Evolutionary conservation across 164 flowering plant species (phyloP).

Genomic region (Kalanchoe fedtschenkoi): DNA sequence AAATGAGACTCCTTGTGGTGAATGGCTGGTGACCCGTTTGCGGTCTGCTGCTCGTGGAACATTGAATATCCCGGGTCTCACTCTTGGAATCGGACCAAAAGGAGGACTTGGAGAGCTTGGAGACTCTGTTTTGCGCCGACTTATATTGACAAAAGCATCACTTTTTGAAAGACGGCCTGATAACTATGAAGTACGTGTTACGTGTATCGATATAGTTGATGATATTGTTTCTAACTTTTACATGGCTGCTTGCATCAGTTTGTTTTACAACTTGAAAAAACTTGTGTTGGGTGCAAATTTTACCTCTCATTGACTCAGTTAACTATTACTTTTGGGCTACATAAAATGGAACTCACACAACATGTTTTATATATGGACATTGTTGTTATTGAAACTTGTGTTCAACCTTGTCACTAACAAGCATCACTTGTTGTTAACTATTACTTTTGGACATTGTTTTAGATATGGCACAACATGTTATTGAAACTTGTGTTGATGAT

Average conservation of each 20-base stretch:
- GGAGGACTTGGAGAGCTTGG: conserved; percentile 97
- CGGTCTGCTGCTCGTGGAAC: conserved; percentile 96
- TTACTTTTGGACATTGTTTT: too few relatives aligned
- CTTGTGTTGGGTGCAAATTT: background rate
- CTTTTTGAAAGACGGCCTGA: conserved; percentile 94
- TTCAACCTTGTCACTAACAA: too few relatives aligned
- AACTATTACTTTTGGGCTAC: background rate
- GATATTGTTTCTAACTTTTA: background rate
- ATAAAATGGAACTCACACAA: too few relatives aligned
- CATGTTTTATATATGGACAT: too few relatives aligned
- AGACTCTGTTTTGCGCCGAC: conserved; percentile 84
- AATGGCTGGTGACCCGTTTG: conserved; percentile 93
- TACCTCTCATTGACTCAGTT: background rate
- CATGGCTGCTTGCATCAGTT: background rate
- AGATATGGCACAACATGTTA: too few relatives aligned
- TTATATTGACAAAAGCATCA: conserved; percentile 80
- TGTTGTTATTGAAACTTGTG: too few relatives aligned
- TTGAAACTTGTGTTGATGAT: too few relatives aligned
- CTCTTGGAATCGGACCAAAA: conserved; percentile 78
- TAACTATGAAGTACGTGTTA: conserved; percentile 80
- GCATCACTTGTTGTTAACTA: too few relatives aligned
- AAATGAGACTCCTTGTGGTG: conserved; percentile 83
- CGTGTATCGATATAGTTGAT: conserved; percentile 13
- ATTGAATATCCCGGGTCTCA: conserved; percentile 54
- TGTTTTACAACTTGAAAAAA: background rate